phyloP scores from a whole-genome alignment of 108 stramenopile genomes.

The Cyclotella baltica region DNA sequence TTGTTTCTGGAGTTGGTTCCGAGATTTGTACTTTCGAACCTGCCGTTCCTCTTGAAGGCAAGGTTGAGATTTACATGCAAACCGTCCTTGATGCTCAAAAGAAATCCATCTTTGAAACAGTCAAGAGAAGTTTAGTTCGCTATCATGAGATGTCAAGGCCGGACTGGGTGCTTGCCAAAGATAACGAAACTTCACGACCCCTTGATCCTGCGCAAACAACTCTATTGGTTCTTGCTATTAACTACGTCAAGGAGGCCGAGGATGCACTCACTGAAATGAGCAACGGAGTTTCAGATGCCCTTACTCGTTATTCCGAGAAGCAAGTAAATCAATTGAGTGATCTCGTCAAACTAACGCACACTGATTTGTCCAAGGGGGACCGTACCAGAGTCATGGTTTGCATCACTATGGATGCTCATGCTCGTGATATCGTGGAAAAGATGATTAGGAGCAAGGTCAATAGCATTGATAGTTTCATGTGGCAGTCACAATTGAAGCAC shows the following conservation, averaged over 20 bases:
- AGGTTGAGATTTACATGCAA: conserved; percentile 88
- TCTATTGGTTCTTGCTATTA: conserved; percentile 72
- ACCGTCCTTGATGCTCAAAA: conserved; percentile 65
- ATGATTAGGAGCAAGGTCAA: conserved; percentile 69
- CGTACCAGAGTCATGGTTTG: conserved; percentile 81
- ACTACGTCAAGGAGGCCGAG: conserved; percentile 79
- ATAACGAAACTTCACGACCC: conserved; percentile 45
- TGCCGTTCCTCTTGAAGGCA: conserved; percentile 77
- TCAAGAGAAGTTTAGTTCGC: conserved; percentile 60
- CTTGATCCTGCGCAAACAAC: conserved; percentile 82
- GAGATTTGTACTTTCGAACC: conserved; percentile 78
- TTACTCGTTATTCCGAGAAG: conserved; percentile 60
- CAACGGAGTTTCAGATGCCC: conserved; percentile 56
- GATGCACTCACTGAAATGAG: conserved; percentile 55
- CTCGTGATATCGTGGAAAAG: conserved; percentile 80
- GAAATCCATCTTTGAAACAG: conserved; percentile 59
- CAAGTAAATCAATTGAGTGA: conserved; percentile 79
- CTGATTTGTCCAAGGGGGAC: conserved; percentile 74
- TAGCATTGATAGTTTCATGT: conserved; percentile 65
- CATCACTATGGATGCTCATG: conserved; percentile 89
- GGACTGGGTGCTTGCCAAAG: conserved; percentile 77
- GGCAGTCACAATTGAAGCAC: conserved; percentile 92
- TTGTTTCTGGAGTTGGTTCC: conserved; percentile 69
- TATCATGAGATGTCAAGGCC: conserved; percentile 63
- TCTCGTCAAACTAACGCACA: conserved; percentile 74